Evolutionary conservation across 192 early-diverging fungal species (phyloP).

Genomic region (Diversispora eburnea): DNA sequence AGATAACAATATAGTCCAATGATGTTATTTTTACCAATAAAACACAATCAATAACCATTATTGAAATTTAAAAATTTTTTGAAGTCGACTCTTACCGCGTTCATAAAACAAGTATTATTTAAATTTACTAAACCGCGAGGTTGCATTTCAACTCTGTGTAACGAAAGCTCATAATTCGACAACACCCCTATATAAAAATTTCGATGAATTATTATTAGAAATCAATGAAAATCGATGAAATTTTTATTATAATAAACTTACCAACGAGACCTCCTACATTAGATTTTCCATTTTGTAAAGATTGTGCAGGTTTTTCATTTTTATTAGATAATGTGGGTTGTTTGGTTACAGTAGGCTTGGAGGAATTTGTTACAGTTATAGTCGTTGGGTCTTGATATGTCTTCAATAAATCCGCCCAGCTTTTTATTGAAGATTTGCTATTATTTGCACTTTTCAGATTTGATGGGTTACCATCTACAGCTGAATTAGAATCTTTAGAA

Average conservation of each 20-base stretch:
- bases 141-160: not conserved
- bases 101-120: conserved; percentile 99
- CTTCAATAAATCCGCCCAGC: not conserved
- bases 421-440: not conserved
- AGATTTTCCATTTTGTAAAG: not conserved
- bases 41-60: not conserved
- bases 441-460: not conserved
- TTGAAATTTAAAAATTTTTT: not conserved
- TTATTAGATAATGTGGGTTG: not conserved
- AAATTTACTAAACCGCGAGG: conserved; percentile 94
- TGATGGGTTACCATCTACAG: not conserved
- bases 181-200: not conserved
- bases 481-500: not conserved
- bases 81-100: conserved; percentile 60
- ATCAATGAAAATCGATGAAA: not conserved
- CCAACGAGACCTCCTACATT: not conserved
- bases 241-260: not conserved
- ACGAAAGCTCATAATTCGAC: not conserved
- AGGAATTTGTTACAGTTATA: not conserved
- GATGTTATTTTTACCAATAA: not conserved
- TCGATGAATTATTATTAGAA: not conserved
- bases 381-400: not conserved
- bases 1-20: not conserved
- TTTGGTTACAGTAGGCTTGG: not conserved
- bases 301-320: not conserved